A percentile compares a stretch with the other conserved stretches of the same genome.
Conservation (phyloP, 2,329 filamentous ascomycete species). For the Fusarium anthophilum region DNA sequence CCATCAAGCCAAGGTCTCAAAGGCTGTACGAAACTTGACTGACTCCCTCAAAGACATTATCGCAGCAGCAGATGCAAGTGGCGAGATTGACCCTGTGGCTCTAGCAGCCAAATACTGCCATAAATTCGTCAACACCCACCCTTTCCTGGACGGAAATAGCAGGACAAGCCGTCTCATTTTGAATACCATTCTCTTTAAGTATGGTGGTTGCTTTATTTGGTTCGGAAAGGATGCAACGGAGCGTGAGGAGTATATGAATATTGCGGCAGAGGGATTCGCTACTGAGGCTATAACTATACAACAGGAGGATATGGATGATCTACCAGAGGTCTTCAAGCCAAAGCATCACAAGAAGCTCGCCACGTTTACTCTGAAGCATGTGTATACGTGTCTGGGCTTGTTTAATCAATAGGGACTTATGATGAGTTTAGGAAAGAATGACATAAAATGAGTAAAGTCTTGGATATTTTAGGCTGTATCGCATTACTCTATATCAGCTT, state of each 20-base stretch:
- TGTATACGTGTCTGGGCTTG: rapidly evolving
- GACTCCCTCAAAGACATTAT: slow-evolving; percentile 35
- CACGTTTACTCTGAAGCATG: background rate
- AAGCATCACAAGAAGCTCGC: background rate
- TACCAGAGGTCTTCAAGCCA: background rate
- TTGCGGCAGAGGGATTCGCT: rapidly evolving
- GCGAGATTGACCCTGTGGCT: slow-evolving; percentile 37
- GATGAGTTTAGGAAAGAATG: too few relatives aligned
- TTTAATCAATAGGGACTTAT: too few relatives aligned
- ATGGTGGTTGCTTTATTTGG: rapidly evolving
- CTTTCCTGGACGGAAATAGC: slow-evolving; percentile 50
- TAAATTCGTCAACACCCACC: slow-evolving; percentile 47
- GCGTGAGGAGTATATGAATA: background rate
- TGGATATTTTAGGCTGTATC: too few relatives aligned
- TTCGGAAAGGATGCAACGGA: background rate
- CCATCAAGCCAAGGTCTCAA: rapidly evolving
- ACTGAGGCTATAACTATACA: background rate
- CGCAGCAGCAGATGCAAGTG: background rate
- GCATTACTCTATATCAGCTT: background rate
- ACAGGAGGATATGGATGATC: background rate
- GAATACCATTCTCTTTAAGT: slow-evolving; percentile 47
- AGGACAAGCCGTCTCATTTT: slow-evolving; percentile 45
- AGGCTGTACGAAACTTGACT: slow-evolving; percentile 34
- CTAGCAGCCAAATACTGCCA: slow-evolving; percentile 45
- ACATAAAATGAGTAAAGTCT: too few relatives aligned